phyloP scores from a whole-genome alignment of 129 eudicot genomes.

The Cynara cardunculus region DNA sequence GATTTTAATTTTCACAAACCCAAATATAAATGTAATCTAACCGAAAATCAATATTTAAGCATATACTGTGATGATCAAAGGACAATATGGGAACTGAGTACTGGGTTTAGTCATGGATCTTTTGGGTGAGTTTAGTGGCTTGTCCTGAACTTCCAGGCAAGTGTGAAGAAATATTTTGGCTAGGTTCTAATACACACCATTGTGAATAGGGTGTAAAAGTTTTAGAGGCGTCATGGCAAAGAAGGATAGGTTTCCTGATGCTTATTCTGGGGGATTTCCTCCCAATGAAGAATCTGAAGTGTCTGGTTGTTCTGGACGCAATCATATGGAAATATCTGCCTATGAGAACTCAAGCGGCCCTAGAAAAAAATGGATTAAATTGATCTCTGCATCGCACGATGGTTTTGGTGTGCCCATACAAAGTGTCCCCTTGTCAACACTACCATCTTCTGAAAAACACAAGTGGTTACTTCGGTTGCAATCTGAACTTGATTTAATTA shows the following conservation, averaged over 20 bases:
- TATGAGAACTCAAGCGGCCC: conserved; percentile 36
- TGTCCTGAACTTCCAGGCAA: conserved; percentile 3
- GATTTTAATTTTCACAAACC: background rate
- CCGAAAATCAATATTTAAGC: background rate
- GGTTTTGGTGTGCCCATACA: conserved; percentile 57
- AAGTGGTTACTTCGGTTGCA: conserved; percentile 39
- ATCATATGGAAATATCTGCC: conserved; percentile 36
- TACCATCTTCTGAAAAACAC: conserved; percentile 44
- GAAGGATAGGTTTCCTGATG: conserved; percentile 53
- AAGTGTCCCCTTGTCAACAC: conserved; percentile 42
- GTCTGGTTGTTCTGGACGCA: conserved; percentile 56
- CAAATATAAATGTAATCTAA: background rate
- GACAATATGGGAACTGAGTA: conserved; percentile 1
- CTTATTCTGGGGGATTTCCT: conserved; percentile 37
- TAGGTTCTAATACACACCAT: background rate
- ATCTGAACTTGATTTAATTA: conserved; percentile 58
- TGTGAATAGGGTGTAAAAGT: conserved; percentile 3
- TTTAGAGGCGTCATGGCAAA: conserved; percentile 39
- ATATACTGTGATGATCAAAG: background rate
- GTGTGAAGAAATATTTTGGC: background rate
- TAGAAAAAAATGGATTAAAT: conserved; percentile 53
- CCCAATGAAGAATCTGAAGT: conserved; percentile 51
- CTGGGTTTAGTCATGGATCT: background rate
- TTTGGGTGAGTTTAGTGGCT: background rate
- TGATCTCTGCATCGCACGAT: conserved; percentile 44